Percentiles rank a stretch among this genome's conserved stretches.
These are phyloP conservation scores for Cladorrhinum sp. DNA, from an alignment of 2,329 filamentous ascomycete genomes.

Conservation along the genomic window DNA sequence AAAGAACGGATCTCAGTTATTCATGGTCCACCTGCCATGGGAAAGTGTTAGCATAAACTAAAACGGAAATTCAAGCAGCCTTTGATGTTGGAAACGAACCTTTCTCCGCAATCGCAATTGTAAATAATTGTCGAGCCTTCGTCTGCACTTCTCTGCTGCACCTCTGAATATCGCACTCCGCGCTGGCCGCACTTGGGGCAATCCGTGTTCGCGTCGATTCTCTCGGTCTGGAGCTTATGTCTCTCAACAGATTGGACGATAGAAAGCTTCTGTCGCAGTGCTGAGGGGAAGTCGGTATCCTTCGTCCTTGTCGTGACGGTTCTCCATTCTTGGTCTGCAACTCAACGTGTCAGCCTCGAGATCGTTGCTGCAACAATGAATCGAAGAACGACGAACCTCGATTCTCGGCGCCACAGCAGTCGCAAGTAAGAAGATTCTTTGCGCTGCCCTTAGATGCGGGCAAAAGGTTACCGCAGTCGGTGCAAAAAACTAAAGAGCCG, in stretches of 20 bases:
- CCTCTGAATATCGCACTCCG: conserved; percentile 79
- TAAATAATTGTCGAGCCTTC: conserved; percentile 94
- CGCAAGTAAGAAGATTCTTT: conserved; percentile 75
- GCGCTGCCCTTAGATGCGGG: conserved; percentile 74
- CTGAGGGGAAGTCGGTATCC: conserved; percentile 83
- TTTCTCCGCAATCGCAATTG: conserved; percentile 80
- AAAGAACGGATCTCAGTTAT: conserved; percentile 25
- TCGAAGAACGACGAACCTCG: conserved; percentile 56
- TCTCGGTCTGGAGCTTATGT: conserved; percentile 66
- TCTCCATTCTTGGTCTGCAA: conserved; percentile 22
- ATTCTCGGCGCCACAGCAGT: conserved; percentile 81
- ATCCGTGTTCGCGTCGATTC: conserved; percentile 65
- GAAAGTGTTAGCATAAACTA: conserved; percentile 15
- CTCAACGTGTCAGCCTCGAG: neutral
- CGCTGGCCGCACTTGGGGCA: conserved; percentile 79
- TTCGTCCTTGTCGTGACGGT: conserved; percentile 82
- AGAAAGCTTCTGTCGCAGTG: conserved; percentile 83
- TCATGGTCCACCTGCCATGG: conserved; percentile 28
- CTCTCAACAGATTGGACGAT: conserved; percentile 77
- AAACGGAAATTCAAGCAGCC: neutral
- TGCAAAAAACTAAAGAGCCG: conserved; percentile 89
- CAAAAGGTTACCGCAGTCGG: conserved; percentile 85
- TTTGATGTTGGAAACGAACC: conserved; percentile 51
- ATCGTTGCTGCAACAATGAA: neutral
- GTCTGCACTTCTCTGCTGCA: conserved; percentile 87